A percentile compares a stretch with the other conserved stretches of the same genome.
Evolutionary conservation across 148 eudicot genomes (phyloP).

Genomic region (Tetragonia tetragonoides): DNA sequence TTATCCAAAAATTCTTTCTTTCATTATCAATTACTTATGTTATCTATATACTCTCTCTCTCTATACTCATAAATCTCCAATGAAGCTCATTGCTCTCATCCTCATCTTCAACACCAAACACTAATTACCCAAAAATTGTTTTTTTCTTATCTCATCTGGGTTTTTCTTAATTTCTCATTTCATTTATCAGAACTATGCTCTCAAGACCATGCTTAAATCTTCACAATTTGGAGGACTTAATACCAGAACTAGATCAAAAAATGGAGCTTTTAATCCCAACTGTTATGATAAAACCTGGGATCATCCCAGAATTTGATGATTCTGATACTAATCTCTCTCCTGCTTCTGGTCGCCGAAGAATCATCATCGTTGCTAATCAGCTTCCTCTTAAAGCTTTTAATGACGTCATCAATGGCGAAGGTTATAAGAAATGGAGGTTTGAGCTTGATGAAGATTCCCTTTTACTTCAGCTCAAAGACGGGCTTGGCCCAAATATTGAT

Average conservation of each 20-base stretch:
- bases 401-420: not conserved
- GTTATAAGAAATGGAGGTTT: conserved; percentile 40
- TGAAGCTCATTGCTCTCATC: conserved; percentile 33
- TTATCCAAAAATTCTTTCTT: conserved; percentile 27
- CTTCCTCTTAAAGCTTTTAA: conserved; percentile 47
- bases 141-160: not conserved
- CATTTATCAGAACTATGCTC: conserved; percentile 8
- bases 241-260: conserved; percentile 19
- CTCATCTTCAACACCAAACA: conserved; percentile 24
- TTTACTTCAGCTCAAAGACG: conserved; percentile 57
- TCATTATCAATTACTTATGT: conserved; percentile 1
- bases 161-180: not conserved
- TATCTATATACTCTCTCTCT: not conserved
- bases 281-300: conserved; percentile 49
- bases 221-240: conserved; percentile 8
- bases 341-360: conserved; percentile 20
- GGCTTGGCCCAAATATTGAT: conserved; percentile 45
- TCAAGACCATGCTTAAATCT: conserved; percentile 30
- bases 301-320: conserved; percentile 41
- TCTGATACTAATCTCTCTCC: conserved; percentile 22
- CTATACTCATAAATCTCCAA: not conserved
- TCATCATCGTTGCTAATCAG: conserved; percentile 55
- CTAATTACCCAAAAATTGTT: not conserved
- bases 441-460: conserved; percentile 59
- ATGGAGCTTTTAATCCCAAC: conserved; percentile 27